Base-by-base conservation (phyloP, 805 yeast genomes). In the Ogataea corticis region DNA sequence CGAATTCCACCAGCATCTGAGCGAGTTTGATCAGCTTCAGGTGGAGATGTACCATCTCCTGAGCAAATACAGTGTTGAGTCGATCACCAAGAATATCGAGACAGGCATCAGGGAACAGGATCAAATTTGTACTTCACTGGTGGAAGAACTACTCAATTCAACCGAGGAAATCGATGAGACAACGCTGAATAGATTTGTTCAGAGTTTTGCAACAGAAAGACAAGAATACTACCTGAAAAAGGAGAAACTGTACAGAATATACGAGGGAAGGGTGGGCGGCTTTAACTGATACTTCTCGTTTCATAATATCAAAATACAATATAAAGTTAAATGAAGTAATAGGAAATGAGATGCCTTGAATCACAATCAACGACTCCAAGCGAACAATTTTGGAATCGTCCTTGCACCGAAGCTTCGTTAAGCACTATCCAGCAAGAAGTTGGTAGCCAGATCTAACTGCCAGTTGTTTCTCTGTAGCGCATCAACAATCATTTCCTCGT, bases 391-490 rank as follows among this genome's bases (percentile, higher is more conserved):
- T n/a, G n/a, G n/a, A n/a, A n/a, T n/a, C n/a, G n/a, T n/a, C n/a
- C n/a, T n/a, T n/a, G n/a, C n/a, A n/a, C n/a, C n/a, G n/a, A n/a
- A n/a, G n/a, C n/a, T n/a, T 21, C 25, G 9, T 21, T 9, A 21
- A 21, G 88, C 87, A 49, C 80, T 73, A 59, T 90, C 97, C 52
- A 90, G 70, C 52, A 91, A 70, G 58, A 73, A 82, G 62, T 91
- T 91, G 1, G 96, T 87, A n/a, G 98, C 97, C 45, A 83, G 83
- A 52, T 84, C 90, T 45, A 90, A 66, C 58, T 86, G 79, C 87
- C 92, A 87, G 47, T 80, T 72, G 54, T 83, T 82, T 59, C 69
- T 74, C 55, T 79, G 73, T 45, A 91, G 71, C 6, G 97, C 97
- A 10, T 71, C 74, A 6, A 76, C 56, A 1, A 92, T 89, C 42